These are phyloP conservation scores for Saxophila tyrrhenica DNA, from an alignment of 495 filamentous ascomycete species.

Conservation along the genomic window DNA sequence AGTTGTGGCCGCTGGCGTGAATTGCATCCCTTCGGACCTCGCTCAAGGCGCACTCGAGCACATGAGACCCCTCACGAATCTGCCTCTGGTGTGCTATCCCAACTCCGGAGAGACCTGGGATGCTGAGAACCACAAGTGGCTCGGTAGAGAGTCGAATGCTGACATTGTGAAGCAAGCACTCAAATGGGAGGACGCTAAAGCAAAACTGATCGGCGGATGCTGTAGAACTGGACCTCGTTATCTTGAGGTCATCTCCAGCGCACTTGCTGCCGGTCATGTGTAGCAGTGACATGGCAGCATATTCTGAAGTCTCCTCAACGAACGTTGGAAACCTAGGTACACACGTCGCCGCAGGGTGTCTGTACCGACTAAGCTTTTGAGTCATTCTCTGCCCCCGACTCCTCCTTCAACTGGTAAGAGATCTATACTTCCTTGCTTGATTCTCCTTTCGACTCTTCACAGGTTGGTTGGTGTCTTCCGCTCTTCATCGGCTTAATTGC, in stretches of 20 bases:
- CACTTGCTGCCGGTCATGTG: not conserved
- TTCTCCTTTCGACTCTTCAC: too few species aligned
- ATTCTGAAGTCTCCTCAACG: too few species aligned
- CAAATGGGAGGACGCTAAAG: constrained; percentile 14
- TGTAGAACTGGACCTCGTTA: constrained; percentile 24
- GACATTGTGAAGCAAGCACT: not conserved
- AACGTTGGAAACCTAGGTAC: too few species aligned
- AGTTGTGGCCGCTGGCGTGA: constrained; percentile 26
- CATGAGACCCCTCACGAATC: constrained; percentile 1
- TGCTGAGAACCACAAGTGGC: constrained; percentile 20
- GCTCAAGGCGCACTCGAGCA: constrained; percentile 15
- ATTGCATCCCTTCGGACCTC: constrained; percentile 18
- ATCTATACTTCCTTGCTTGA: too few species aligned
- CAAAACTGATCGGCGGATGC: constrained; percentile 25
- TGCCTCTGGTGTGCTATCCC: constrained; percentile 26
- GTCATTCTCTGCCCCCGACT: too few species aligned
- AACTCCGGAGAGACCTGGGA: constrained; percentile 29
- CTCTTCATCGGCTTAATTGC: too few species aligned
- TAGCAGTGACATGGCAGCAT: not conserved
- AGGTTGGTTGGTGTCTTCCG: too few species aligned
- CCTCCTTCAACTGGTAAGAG: too few species aligned
- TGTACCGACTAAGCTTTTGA: too few species aligned
- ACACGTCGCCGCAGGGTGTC: too few species aligned
- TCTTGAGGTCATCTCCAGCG: constrained; percentile 6
- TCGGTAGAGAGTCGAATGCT: not conserved